Percentiles rank a stretch among this genome's conserved stretches.
Evolutionary conservation across 1,139 yeast species (phyloP).

Genomic region (Blastobotrys persicus): DNA sequence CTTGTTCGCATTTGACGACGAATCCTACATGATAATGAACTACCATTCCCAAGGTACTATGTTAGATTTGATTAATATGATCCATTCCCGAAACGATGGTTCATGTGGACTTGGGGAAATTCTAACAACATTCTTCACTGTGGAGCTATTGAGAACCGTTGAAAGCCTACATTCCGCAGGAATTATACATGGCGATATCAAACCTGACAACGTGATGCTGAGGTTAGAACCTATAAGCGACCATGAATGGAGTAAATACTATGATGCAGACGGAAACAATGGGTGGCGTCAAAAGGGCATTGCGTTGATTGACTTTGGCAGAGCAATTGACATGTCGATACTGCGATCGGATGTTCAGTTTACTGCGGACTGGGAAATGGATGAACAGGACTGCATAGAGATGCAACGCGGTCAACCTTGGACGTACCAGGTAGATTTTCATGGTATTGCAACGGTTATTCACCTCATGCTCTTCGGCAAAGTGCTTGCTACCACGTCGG

Average conservation of each 20-base stretch:
- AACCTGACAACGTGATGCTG: constrained; percentile 85
- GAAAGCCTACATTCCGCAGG: constrained; percentile 63
- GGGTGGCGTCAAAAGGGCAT: constrained; percentile 61
- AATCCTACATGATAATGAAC: constrained; percentile 69
- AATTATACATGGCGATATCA: constrained; percentile 80
- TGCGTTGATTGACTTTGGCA: constrained; percentile 76
- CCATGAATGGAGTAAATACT: constrained; percentile 26
- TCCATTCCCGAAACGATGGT: constrained; percentile 26
- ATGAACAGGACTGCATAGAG: constrained; percentile 74
- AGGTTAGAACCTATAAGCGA: constrained; percentile 42
- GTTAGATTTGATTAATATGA: constrained; percentile 61
- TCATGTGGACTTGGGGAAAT: constrained; percentile 53
- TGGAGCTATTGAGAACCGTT: constrained; percentile 58
- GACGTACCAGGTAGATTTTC: constrained; percentile 83
- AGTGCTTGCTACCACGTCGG: constrained; percentile 41
- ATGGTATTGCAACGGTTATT: constrained; percentile 73
- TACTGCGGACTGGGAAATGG: constrained; percentile 59
- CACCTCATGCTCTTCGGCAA: constrained; percentile 64
- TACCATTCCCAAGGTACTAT: constrained; percentile 74
- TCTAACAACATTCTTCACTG: constrained; percentile 59
- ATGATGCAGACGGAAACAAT: constrained; percentile 37
- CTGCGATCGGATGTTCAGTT: constrained; percentile 53
- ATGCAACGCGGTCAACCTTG: constrained; percentile 63
- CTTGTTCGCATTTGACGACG: constrained; percentile 62
- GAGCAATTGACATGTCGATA: constrained; percentile 69